Conservation (phyloP, 2,329 filamentous ascomycete species). For the Xylaria sp. region DNA sequence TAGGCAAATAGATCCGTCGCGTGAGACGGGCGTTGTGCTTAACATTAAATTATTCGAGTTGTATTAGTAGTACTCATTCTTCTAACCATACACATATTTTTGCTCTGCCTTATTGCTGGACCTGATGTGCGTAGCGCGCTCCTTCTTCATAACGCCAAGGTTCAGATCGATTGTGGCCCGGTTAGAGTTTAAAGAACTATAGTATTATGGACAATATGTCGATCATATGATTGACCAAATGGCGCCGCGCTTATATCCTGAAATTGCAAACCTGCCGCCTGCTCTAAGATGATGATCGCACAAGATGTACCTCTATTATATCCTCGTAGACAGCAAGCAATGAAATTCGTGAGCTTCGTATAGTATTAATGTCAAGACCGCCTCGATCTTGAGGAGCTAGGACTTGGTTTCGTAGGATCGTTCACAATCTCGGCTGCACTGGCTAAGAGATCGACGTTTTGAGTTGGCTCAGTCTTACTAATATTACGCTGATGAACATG, state of each 20-base stretch:
- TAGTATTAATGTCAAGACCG: conserved; percentile 24
- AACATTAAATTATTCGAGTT: conserved; percentile 13
- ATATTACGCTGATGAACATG: conserved; percentile 69
- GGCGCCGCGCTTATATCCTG: conserved; percentile 38
- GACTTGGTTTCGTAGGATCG: conserved; percentile 49
- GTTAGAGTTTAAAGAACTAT: not conserved
- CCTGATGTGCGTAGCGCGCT: conserved; percentile 1
- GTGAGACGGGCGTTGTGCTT: not conserved
- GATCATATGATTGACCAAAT: conserved; percentile 33
- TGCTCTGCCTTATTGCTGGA: conserved; percentile 3
- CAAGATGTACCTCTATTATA: conserved; percentile 36
- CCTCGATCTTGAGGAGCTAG: conserved; percentile 31
- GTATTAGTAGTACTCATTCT: conserved; percentile 32
- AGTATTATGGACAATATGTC: conserved; percentile 29
- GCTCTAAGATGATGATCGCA: conserved; percentile 38
- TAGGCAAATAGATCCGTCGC: not conserved
- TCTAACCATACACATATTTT: conserved; percentile 14
- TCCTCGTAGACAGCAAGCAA: conserved; percentile 25
- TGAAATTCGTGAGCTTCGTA: conserved; percentile 39
- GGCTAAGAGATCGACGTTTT: conserved; percentile 61
- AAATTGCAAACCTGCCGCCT: conserved; percentile 35
- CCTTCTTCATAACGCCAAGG: conserved; percentile 11
- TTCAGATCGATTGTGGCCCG: not conserved
- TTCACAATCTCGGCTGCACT: conserved; percentile 68
- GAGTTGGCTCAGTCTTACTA: conserved; percentile 63